Evolutionary conservation across 495 filamentous ascomycete species (phyloP), one percentile per base, ranked within the genome.

Genomic region (Penicillium desertorum): DNA sequence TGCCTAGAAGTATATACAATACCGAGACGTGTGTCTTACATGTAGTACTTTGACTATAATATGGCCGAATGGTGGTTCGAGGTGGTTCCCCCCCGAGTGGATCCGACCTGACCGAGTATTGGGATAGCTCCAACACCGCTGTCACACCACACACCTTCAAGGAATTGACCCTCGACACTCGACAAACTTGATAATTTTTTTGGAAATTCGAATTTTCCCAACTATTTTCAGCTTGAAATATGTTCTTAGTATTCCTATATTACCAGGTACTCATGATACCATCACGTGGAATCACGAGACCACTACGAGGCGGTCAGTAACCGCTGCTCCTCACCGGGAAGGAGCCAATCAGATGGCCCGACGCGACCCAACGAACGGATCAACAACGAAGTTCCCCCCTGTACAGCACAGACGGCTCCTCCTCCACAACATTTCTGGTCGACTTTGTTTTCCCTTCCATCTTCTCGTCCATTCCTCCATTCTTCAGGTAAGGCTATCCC

Each of bases 321-420:
- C 57, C 53, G 14, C 53, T 51, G 54, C 57, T 60, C 54, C 56
- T 47, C 58, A 20, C 42, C 52, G 42, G 23, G 20, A 36, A 32
- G 11, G 34, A 47, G 36, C 73, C 73, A 76, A 76, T 76, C 67
- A 76, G 44, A n/a, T 12, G 32, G 30, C 45, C 36, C 42, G 59
- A 75, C 73, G 73, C 73, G 73, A 74, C 71, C 73, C 71, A 73
- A 70, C 63, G 57, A 67, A 64, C 61, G 64, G 68, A 71, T 73
- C 69, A 73, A 73, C 71, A 73, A 71, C 61, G 62, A 66, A 69
- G 53, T 62, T 61, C 61, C 64, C 64, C 63, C 64, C 61, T 61
- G 58, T 66, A 50, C 65, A 65, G 66, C 66, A 66, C 67, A 68
- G 65, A 66, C 65, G 58, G 6, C 62, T 57, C 62, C 60, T 62